These are phyloP conservation scores for Tetramitus jugosus DNA, from an alignment of 208 protist species.

Conservation along the genomic window DNA sequence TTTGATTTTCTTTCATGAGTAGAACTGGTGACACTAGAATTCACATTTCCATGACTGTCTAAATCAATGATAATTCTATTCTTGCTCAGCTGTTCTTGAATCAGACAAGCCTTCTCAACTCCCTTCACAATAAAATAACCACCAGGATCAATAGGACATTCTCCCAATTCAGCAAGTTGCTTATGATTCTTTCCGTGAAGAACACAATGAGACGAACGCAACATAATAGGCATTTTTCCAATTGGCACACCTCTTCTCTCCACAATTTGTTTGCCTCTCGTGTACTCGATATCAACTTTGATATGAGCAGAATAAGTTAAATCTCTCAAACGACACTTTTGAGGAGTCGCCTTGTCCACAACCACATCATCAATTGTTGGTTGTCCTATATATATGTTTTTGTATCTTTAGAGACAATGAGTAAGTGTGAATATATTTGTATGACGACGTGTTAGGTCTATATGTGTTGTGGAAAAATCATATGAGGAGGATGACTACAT, in stretches of 20 bases:
- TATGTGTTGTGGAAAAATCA: background rate
- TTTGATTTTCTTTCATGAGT: slow-evolving; percentile 75
- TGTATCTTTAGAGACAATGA: slow-evolving; percentile 35
- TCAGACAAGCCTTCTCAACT: slow-evolving; percentile 93
- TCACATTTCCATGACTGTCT: slow-evolving; percentile 48
- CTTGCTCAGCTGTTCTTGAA: slow-evolving; percentile 92
- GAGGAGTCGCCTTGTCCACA: slow-evolving; percentile 48
- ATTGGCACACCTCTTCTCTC: slow-evolving; percentile 74
- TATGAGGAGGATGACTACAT: slow-evolving; percentile 23
- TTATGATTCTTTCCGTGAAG: slow-evolving; percentile 71
- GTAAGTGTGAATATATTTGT: no score
- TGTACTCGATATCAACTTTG: slow-evolving; percentile 67
- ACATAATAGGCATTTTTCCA: slow-evolving; percentile 98
- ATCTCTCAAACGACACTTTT: slow-evolving; percentile 88
- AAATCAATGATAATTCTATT: slow-evolving; percentile 95
- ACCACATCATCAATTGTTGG: slow-evolving; percentile 42
- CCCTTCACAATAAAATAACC: slow-evolving; percentile 99
- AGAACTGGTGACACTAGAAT: slow-evolving; percentile 48
- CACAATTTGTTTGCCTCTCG: slow-evolving; percentile 42
- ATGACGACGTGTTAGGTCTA: slow-evolving; percentile 13
- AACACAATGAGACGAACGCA: slow-evolving; percentile 92
- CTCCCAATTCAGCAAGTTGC: slow-evolving; percentile 84
- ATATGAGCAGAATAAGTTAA: slow-evolving; percentile 91
- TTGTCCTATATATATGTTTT: slow-evolving; percentile 49
- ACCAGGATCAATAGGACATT: slow-evolving; percentile 97